Conservation (phyloP, 208 protist genomes). For the Leptomonas seymouri region DNA sequence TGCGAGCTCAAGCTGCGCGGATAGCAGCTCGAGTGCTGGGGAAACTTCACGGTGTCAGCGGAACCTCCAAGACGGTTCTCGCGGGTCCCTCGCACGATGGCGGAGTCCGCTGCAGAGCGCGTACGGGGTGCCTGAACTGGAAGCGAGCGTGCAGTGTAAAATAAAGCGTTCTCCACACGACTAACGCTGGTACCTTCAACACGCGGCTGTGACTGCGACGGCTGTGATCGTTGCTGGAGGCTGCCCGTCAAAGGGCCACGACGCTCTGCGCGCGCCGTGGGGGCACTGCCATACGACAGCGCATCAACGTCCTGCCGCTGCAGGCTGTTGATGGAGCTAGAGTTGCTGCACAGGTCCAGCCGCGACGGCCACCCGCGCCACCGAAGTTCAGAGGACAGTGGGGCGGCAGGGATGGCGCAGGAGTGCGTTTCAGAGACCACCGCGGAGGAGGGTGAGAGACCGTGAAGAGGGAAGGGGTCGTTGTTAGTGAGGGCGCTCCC, state of each 20-base stretch:
- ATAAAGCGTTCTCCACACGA: background rate
- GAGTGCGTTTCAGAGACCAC: constrained; percentile 5
- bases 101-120: background rate
- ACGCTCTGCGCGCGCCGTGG: background rate
- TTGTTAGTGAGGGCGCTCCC: background rate
- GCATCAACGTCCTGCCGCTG: constrained; percentile 16
- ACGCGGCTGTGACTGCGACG: background rate
- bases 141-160: background rate
- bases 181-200: background rate
- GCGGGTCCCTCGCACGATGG: background rate
- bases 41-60: background rate
- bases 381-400: background rate
- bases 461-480: constrained; percentile 10
- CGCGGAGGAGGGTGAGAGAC: constrained; percentile 10
- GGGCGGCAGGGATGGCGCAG: background rate
- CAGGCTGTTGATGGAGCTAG: constrained; percentile 4
- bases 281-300: constrained; percentile 1
- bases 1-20: constrained; percentile 19
- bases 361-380: constrained; percentile 2
- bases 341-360: background rate
- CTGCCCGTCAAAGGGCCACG: background rate
- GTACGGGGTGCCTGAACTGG: background rate
- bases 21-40: background rate
- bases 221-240: background rate
- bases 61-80: background rate